Evolutionary conservation across 768 basidiomycete species (phyloP).

Genomic region (Pleurotus citrinopileatus): DNA sequence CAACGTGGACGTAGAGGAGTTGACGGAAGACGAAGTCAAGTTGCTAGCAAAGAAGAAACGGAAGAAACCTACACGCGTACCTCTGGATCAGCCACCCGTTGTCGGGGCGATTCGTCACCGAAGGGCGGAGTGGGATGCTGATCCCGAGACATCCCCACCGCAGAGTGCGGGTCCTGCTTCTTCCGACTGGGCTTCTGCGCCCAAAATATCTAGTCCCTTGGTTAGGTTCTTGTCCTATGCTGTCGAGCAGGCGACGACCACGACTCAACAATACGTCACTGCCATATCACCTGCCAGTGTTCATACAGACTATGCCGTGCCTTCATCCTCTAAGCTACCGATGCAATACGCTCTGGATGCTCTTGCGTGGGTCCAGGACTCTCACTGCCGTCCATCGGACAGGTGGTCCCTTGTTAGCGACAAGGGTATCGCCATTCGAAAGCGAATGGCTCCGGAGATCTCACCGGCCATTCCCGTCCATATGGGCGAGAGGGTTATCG

Average conservation of each 20-base stretch:
- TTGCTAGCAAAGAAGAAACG: constrained; percentile 79
- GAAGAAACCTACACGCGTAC: constrained; percentile 79
- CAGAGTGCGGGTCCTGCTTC: constrained; percentile 13
- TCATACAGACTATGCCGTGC: constrained; percentile 35
- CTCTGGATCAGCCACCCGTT: constrained; percentile 91
- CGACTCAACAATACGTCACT: constrained; percentile 76
- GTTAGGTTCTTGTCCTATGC: constrained; percentile 71
- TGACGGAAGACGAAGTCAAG: constrained; percentile 86
- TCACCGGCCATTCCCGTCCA: constrained; percentile 82
- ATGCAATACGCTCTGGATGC: constrained; percentile 85
- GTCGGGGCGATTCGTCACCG: constrained; percentile 66
- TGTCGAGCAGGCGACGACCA: constrained; percentile 67
- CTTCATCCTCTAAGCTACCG: constrained; percentile 59
- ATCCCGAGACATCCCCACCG: constrained; percentile 28
- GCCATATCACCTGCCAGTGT: constrained; percentile 61
- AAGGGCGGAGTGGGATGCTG: constrained; percentile 70
- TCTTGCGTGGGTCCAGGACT: constrained; percentile 72
- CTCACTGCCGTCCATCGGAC: constrained; percentile 52
- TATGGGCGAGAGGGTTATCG: constrained; percentile 86
- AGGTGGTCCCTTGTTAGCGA: constrained; percentile 81
- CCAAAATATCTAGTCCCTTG: constrained; percentile 68
- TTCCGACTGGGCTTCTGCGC: constrained; percentile 52
- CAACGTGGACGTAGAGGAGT: constrained; percentile 83
- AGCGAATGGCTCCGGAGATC: constrained; percentile 71
- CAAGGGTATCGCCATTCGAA: constrained; percentile 73